Conservation (phyloP, 768 basidiomycete genomes). For the Multifurca ochricompacta region DNA sequence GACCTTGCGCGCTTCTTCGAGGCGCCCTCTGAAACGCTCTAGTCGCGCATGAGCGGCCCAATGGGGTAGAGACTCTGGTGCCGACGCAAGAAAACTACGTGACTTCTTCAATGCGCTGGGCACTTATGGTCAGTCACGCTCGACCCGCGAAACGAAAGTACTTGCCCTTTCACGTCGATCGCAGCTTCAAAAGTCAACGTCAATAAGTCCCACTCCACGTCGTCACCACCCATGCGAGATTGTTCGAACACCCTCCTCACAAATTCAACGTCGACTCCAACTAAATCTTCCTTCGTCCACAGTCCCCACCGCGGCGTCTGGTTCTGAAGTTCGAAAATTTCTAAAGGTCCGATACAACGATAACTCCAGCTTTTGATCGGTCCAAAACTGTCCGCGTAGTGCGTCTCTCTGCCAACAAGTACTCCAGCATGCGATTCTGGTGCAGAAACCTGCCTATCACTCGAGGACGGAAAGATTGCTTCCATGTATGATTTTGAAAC, state of each 20-base stretch:
- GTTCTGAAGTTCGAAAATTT: slow-evolving; percentile 29
- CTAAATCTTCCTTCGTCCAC: slow-evolving; percentile 45
- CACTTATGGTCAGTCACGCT: background rate
- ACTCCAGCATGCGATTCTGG: slow-evolving; percentile 60
- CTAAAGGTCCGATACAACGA: slow-evolving; percentile 48
- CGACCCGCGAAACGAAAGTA: background rate
- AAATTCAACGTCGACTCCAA: slow-evolving; percentile 41
- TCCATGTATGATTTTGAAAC: slow-evolving; percentile 38
- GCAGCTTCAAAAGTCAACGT: slow-evolving; percentile 63
- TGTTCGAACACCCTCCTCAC: slow-evolving; percentile 54
- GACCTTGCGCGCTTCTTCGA: slow-evolving; percentile 68
- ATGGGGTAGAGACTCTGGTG: slow-evolving; percentile 48
- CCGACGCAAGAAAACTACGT: slow-evolving; percentile 47
- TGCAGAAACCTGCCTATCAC: slow-evolving; percentile 29
- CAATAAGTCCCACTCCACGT: slow-evolving; percentile 57
- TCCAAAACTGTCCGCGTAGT: slow-evolving; percentile 54
- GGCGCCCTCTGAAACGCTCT: slow-evolving; percentile 55
- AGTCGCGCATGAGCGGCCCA: slow-evolving; percentile 78
- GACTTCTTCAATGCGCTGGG: slow-evolving; percentile 64
- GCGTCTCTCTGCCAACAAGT: slow-evolving; percentile 56
- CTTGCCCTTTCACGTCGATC: slow-evolving; percentile 49
- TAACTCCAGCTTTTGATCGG: slow-evolving; percentile 61
- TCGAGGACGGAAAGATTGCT: slow-evolving; percentile 42
- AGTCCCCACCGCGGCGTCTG: slow-evolving; percentile 34
- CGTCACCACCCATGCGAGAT: slow-evolving; percentile 40